Conservation (phyloP, 805 yeast species). For the Grigorovia yakushimaensis region DNA sequence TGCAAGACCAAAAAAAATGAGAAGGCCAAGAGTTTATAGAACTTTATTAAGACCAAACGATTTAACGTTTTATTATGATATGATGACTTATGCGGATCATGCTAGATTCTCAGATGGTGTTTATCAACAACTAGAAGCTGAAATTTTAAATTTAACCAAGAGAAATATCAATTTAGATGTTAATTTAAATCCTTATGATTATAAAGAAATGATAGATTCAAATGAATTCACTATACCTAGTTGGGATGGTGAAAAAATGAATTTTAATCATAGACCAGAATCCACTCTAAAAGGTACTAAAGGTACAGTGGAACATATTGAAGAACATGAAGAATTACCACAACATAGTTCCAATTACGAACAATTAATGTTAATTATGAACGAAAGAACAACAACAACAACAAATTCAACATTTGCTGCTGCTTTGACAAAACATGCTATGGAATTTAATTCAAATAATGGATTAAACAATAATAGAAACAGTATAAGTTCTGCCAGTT, state of each 20-base stretch:
- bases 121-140: constrained; percentile 80
- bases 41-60: constrained; percentile 75
- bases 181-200: constrained; percentile 55
- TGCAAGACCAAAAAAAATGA: constrained; percentile 15
- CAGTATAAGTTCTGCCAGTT: constrained; percentile 1
- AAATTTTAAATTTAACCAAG: constrained; percentile 65
- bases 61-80: constrained; percentile 71
- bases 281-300: constrained; percentile 29
- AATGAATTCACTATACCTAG: constrained; percentile 36
- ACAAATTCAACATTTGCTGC: constrained; percentile 34
- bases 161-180: constrained; percentile 70
- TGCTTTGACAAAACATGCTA: constrained; percentile 25
- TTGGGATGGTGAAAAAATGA: constrained; percentile 23
- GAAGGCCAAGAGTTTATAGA: constrained; percentile 63
- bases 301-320: constrained; percentile 35
- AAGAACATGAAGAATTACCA: constrained; percentile 56
- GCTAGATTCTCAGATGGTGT: constrained; percentile 69
- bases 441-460: constrained; percentile 11
- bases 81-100: constrained; percentile 76
- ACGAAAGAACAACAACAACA: constrained; percentile 35
- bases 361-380: constrained; percentile 71
- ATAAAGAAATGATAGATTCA: constrained; percentile 30
- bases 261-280: constrained; percentile 35
- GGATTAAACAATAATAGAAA: constrained; percentile 2
- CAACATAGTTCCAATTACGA: constrained; percentile 83